These are phyloP conservation scores for Chamaenerion angustifolium DNA, from an alignment of 345 rosid species.

Conservation along the genomic window DNA sequence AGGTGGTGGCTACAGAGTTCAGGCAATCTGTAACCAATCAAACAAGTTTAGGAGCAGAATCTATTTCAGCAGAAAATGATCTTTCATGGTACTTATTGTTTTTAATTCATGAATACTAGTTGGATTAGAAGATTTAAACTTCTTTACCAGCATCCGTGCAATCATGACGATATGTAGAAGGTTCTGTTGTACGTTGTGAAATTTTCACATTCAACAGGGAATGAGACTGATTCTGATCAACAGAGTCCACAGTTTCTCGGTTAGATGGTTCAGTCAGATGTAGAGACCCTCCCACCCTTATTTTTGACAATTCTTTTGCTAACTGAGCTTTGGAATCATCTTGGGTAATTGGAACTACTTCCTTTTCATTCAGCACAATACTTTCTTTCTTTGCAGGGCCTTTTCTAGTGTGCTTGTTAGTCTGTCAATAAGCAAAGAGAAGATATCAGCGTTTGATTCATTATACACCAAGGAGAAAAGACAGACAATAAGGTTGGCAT, in stretches of 20 bases:
- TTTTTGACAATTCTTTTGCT: slow-evolving; percentile 62
- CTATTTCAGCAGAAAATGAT: not conserved
- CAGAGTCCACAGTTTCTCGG: slow-evolving; percentile 15
- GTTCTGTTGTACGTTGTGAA: slow-evolving; percentile 4
- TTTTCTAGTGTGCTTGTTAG: slow-evolving; percentile 21
- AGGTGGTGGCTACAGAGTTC: slow-evolving; percentile 15
- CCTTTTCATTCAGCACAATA: slow-evolving; percentile 14
- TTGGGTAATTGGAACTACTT: slow-evolving; percentile 22
- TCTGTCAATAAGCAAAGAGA: slow-evolving; percentile 27
- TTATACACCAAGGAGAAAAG: slow-evolving; percentile 1
- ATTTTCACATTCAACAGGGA: slow-evolving; percentile 13
- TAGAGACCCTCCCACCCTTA: slow-evolving; percentile 46
- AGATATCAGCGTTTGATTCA: not conserved
- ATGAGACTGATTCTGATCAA: slow-evolving; percentile 11
- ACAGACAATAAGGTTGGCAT: not conserved
- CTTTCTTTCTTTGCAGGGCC: slow-evolving; percentile 20
- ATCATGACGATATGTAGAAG: slow-evolving; percentile 8
- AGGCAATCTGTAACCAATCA: slow-evolving; percentile 24
- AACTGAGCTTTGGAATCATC: slow-evolving; percentile 44
- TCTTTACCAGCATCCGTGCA: slow-evolving; percentile 14
- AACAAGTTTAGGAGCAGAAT: slow-evolving; percentile 6
- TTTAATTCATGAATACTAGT: not conserved
- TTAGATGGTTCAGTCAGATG: slow-evolving; percentile 16
- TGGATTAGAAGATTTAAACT: slow-evolving; percentile 17
- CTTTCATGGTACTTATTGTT: not conserved